Evolutionary conservation across 2,329 filamentous ascomycete species (phyloP), one percentile per base, ranked within the genome.

Genomic region (Chrysosporium keratinophilum): DNA sequence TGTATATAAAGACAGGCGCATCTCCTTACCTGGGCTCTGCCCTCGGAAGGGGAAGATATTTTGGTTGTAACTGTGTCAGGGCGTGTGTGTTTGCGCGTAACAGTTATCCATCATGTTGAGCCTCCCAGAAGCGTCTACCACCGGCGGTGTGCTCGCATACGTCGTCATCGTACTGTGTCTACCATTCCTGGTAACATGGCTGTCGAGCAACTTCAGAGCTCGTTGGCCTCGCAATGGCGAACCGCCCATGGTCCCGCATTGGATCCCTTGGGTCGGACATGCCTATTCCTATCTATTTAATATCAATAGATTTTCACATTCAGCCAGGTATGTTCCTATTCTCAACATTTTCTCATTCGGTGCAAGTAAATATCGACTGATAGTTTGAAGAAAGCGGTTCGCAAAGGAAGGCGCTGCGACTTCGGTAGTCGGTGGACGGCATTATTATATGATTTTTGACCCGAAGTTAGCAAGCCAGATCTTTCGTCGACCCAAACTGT

Each of bases 391-490:
- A 28, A 48, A 41, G 28, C 54, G 35, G 44, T 58, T 47, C 20
- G 54, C 54, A 12, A 52, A 54, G 11, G 23, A 47, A 23, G 37
- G 28, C 20, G 48, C 54, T 14, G 44, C 44, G 41, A 54, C 45
- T 20, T 34, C 50, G 11, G 20, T 56, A 10, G 48, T 61, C 11
- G 59, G 51, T 20, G 61, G 61, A 1, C 50, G 57, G 34, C 55
- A 58, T 46, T 57, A 57, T 5, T 61, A 63, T 56, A 34, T 58
- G 6, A 54, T 63, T 23, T 59, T 59, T 20, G 58, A 63, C 44
- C 52, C 58, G 41, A 62, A 61, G 40, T 56, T 62, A 10, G 59
- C 59, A 14, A 54, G 54, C 15, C 55, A 58, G 15, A 54, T 62
- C 11, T 61, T 57, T 40, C 59, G 61, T 10, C 57, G 56, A 17